Evolutionary conservation across 2,329 filamentous ascomycete genomes (phyloP), one percentile per base, ranked within the genome.

Genomic region (Truncatella angustata): DNA sequence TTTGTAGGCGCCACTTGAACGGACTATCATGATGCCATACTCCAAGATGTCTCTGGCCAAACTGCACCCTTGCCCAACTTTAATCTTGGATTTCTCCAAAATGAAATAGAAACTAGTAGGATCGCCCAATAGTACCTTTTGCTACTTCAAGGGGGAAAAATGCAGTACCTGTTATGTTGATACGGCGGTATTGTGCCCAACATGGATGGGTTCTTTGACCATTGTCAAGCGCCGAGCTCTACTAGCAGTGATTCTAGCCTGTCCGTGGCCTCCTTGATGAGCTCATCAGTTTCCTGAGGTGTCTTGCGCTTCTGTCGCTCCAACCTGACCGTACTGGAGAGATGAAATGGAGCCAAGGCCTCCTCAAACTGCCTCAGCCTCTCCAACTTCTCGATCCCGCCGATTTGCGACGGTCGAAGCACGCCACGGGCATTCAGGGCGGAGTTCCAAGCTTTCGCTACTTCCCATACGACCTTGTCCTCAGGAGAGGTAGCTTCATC

Each of bases 371-470:
- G 36, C 12, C 36, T 30, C 14, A 53, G 16, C 5, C 32, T 30
- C 36, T 24, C 18, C 11, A 53, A 9, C 12, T 26, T 32, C 18
- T 24, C 45, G 20, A 53, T 35, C 3, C 51, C 45, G 12, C 14
- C 16, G n/a, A 53, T 49, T 3, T 35, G 26, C 12, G 34, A 34
- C 7, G 45, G 51, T 4, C 45, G 35, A n/a, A 30, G 39, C 20
- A 21, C 43, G 16, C 50, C 37, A 12, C 44, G 24, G 7, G 16
- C 7, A 5, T 18, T 45, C 36, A 49, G 21, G 6, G 37, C 44
- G 1, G 35, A 24, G 28, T 53, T 14, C 51, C 51, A 53, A 0
- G 45, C 14, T 16, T 43, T 24, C n/a, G 51, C 51, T 5, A 42
- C 40, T 18, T 49, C 12, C 35, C 36, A 49, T 18, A 18, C 28